Evolutionary conservation across 192 early-diverging fungal species (phyloP).

Genomic region (Bifiguratus adelaidae): DNA sequence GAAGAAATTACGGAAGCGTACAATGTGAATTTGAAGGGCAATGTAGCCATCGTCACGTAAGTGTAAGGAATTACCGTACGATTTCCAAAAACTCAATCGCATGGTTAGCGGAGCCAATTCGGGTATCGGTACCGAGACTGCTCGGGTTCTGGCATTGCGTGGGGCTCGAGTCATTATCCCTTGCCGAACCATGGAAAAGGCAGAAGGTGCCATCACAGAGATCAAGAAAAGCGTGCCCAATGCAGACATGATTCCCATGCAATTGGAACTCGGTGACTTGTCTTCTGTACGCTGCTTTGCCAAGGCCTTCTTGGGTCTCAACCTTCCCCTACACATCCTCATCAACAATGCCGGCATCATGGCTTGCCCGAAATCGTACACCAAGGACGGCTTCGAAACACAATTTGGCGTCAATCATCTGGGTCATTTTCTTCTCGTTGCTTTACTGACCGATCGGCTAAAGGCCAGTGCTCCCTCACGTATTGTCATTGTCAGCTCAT

Average conservation of each 20-base stretch:
- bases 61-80: too few relatives aligned
- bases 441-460: slow-evolving; percentile 9
- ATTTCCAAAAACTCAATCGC: too few relatives aligned
- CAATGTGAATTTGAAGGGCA: too few relatives aligned
- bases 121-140: slow-evolving; percentile 17
- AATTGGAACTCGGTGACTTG: slow-evolving; percentile 16
- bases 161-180: slow-evolving; percentile 9
- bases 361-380: slow-evolving; percentile 23
- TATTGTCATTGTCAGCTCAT: slow-evolving; percentile 16
- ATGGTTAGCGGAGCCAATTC: too few relatives aligned
- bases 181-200: slow-evolving; percentile 6
- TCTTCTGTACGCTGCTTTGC: slow-evolving; percentile 24
- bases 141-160: slow-evolving; percentile 8
- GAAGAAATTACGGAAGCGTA: too few relatives aligned
- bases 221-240: slow-evolving; percentile 12
- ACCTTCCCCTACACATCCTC: slow-evolving; percentile 30
- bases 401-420: slow-evolving; percentile 48
- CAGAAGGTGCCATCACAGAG: slow-evolving; percentile 2
- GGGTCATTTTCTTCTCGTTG: slow-evolving; percentile 24
- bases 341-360: slow-evolving; percentile 59
- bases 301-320: slow-evolving; percentile 15
- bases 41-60: too few relatives aligned
- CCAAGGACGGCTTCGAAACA: slow-evolving; percentile 43
- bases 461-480: slow-evolving; percentile 10
- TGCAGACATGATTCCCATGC: slow-evolving; percentile 10